A percentile compares a stretch with the other conserved stretches of the same genome.
Evolutionary conservation across 768 basidiomycete genomes (phyloP).

Genomic region (Amanita exitialis): DNA sequence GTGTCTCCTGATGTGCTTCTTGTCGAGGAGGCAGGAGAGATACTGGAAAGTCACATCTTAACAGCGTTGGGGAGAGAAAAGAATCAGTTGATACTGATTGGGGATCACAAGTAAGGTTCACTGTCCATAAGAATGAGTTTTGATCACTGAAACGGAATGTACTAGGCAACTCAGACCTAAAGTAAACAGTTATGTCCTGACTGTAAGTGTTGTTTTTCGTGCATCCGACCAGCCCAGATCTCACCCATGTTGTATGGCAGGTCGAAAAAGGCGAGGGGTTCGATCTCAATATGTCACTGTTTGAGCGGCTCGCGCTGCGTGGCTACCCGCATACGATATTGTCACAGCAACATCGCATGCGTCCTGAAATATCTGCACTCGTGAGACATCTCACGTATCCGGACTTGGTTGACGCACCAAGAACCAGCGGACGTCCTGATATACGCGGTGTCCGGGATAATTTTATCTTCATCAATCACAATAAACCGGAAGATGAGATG

Average conservation of each 20-base stretch:
- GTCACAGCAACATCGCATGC: slow-evolving; percentile 57
- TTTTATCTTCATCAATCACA: slow-evolving; percentile 52
- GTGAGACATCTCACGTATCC: slow-evolving; percentile 58
- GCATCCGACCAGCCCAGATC: no score
- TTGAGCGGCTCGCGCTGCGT: slow-evolving; percentile 55
- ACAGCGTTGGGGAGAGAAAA: slow-evolving; percentile 40
- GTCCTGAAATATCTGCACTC: slow-evolving; percentile 59
- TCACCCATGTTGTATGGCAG: not conserved
- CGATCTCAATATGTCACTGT: slow-evolving; percentile 57
- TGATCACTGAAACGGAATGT: not conserved
- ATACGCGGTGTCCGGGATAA: slow-evolving; percentile 47
- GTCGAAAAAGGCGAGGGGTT: slow-evolving; percentile 55
- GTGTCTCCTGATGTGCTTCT: slow-evolving; percentile 42
- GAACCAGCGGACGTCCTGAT: slow-evolving; percentile 37
- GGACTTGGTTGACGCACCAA: slow-evolving; percentile 43
- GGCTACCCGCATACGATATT: slow-evolving; percentile 55
- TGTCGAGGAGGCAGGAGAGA: slow-evolving; percentile 69
- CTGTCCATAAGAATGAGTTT: not conserved
- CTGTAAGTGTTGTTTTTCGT: slow-evolving; percentile 20
- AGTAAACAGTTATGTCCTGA: slow-evolving; percentile 54
- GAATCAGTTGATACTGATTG: slow-evolving; percentile 53
- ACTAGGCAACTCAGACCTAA: slow-evolving; percentile 63
- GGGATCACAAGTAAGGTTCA: slow-evolving; percentile 55
- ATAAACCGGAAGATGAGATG: slow-evolving; percentile 41
- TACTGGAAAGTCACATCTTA: slow-evolving; percentile 56